A percentile compares a stretch with the other conserved stretches of the same genome.
These are phyloP conservation scores for Chlamydomonas applanata DNA, from an alignment of 139 green algal species.

Conservation along the genomic window DNA sequence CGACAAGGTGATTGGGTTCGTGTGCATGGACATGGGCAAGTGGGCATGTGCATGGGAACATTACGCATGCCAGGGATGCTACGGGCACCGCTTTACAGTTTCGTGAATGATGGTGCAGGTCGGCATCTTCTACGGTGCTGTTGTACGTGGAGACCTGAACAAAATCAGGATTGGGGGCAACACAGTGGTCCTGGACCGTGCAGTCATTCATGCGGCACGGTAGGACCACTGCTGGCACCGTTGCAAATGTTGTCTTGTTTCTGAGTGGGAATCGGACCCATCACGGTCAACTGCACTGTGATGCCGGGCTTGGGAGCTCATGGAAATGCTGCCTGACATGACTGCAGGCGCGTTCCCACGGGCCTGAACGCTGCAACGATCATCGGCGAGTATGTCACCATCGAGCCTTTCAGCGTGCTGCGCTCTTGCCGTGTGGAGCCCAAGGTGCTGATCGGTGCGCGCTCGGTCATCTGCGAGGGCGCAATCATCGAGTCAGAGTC, in stretches of 20 bases:
- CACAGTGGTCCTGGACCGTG: constrained; percentile 73
- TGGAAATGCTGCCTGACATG: no score
- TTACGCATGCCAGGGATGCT: neutral
- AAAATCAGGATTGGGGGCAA: constrained; percentile 71
- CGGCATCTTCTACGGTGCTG: constrained; percentile 78
- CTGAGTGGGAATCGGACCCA: neutral
- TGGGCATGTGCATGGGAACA: constrained; percentile 1
- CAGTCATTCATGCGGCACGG: constrained; percentile 86
- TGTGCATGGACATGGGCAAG: neutral
- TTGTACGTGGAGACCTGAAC: constrained; percentile 88
- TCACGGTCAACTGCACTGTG: neutral
- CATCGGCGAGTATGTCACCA: constrained; percentile 79
- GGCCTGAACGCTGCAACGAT: constrained; percentile 75
- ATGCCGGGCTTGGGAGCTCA: neutral
- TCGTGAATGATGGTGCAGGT: constrained; percentile 48
- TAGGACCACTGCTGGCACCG: constrained; percentile 12
- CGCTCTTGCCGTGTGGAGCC: constrained; percentile 69
- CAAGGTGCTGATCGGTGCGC: constrained; percentile 69
- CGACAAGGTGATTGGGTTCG: constrained; percentile 55
- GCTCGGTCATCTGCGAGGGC: constrained; percentile 77
- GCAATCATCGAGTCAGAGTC: constrained; percentile 71
- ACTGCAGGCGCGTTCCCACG: constrained; percentile 60
- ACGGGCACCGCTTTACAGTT: neutral
- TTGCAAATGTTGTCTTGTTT: neutral
- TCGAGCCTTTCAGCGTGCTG: constrained; percentile 78